These are phyloP conservation scores for Heliamphora exappendiculata DNA, from an alignment of 148 eudicot genomes.

Conservation along the genomic window DNA sequence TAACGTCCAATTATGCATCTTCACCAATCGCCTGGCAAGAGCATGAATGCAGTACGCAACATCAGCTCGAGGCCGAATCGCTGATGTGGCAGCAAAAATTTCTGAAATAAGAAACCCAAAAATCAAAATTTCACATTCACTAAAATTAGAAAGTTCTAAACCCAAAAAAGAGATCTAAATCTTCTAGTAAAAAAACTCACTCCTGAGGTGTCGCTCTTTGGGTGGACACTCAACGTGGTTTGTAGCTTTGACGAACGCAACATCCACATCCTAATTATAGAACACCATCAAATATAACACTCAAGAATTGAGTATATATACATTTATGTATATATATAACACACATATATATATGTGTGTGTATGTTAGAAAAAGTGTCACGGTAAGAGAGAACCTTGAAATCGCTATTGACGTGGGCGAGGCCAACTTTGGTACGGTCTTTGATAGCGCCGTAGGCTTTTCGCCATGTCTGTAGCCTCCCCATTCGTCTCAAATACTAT, in stretches of 20 bases:
- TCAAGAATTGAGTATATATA: background rate
- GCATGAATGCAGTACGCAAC: conserved; percentile 91
- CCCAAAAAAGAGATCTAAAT: background rate
- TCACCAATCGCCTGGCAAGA: conserved; percentile 75
- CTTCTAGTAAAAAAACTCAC: conserved; percentile 31
- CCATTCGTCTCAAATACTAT: conserved; percentile 31
- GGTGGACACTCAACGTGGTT: conserved; percentile 93
- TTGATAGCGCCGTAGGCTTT: conserved; percentile 91
- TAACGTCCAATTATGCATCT: conserved; percentile 99
- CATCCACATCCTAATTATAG: conserved; percentile 70
- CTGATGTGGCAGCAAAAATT: conserved; percentile 70
- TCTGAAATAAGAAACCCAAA: conserved; percentile 38
- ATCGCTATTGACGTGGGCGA: conserved; percentile 92
- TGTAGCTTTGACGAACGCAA: conserved; percentile 89
- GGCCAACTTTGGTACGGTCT: conserved; percentile 91
- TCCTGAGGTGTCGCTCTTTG: conserved; percentile 83
- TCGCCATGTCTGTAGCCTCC: conserved; percentile 70
- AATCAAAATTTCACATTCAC: conserved; percentile 4
- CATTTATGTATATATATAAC: background rate
- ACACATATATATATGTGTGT: background rate
- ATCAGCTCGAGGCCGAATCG: conserved; percentile 85
- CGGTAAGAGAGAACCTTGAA: conserved; percentile 44
- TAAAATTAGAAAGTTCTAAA: conserved; percentile 7
- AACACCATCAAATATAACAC: background rate
- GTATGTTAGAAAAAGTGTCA: background rate